Evolutionary conservation across 2,329 filamentous ascomycete species (phyloP).

Genomic region (Pseudogymnoascus sp.): DNA sequence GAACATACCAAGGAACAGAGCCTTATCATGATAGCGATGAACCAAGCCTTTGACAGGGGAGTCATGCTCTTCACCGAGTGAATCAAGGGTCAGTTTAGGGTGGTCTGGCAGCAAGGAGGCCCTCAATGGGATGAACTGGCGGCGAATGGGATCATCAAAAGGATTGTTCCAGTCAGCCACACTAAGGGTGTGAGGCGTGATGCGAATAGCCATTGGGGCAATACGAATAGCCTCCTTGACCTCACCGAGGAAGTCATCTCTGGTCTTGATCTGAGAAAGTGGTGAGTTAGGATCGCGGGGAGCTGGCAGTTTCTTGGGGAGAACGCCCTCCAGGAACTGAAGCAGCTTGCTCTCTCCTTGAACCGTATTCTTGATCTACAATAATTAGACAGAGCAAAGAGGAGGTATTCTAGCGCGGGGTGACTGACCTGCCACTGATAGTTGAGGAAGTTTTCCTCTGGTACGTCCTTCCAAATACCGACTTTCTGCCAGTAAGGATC

Average conservation of each 20-base stretch:
- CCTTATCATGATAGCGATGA: constrained; percentile 56
- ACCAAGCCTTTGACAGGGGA: constrained; percentile 49
- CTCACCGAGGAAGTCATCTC: constrained; percentile 46
- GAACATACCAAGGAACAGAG: constrained; percentile 47
- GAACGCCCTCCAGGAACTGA: constrained; percentile 39
- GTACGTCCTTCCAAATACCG: constrained; percentile 40
- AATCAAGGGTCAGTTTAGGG: constrained; percentile 45
- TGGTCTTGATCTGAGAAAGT: constrained; percentile 33
- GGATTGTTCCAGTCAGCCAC: constrained; percentile 51
- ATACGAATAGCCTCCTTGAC: constrained; percentile 42
- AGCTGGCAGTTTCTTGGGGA: constrained; percentile 42
- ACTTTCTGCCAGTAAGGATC: constrained; percentile 42
- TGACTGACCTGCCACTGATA: constrained; percentile 46
- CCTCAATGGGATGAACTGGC: constrained; percentile 50
- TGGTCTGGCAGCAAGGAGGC: constrained; percentile 47
- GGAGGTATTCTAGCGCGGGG: background rate
- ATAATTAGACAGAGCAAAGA: background rate
- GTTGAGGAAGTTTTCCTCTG: constrained; percentile 40
- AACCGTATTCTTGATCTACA: constrained; percentile 41
- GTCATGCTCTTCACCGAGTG: constrained; percentile 48
- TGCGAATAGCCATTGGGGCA: constrained; percentile 51
- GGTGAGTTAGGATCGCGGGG: constrained; percentile 15
- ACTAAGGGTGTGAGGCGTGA: constrained; percentile 53
- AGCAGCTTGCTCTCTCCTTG: constrained; percentile 38
- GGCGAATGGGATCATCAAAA: constrained; percentile 48